A percentile compares a stretch with the other conserved stretches of the same genome.
These are phyloP conservation scores for Trametes sp. DNA, from an alignment of 1,284 basidiomycete species.

Conservation along the genomic window DNA sequence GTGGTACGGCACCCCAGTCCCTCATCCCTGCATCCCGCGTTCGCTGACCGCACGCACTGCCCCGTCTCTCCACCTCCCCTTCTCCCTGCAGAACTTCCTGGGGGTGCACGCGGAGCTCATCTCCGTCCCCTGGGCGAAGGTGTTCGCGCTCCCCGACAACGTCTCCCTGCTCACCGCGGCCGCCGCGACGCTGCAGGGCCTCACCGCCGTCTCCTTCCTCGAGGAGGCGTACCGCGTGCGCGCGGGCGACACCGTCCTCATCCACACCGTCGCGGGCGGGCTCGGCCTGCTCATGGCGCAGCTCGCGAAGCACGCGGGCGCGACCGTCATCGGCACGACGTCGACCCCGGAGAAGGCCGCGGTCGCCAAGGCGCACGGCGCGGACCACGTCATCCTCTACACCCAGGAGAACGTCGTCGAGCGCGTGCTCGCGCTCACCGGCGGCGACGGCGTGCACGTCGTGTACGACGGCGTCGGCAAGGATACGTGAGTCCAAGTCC, in stretches of 20 bases:
- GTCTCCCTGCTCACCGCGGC: slow-evolving; percentile 75
- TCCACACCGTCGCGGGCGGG: slow-evolving; percentile 92
- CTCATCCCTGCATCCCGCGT: neutral
- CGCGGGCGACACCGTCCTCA: slow-evolving; percentile 74
- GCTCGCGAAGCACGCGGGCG: slow-evolving; percentile 75
- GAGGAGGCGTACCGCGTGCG: slow-evolving; percentile 88
- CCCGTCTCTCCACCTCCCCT: neutral
- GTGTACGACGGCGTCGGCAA: slow-evolving; percentile 96
- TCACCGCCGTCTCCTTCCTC: slow-evolving; percentile 84
- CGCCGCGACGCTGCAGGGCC: slow-evolving; percentile 74
- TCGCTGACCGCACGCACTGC: neutral
- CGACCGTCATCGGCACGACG: slow-evolving; percentile 94
- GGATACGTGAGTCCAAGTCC: slow-evolving; percentile 70
- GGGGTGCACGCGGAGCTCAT: slow-evolving; percentile 82
- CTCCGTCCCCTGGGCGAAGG: slow-evolving; percentile 68
- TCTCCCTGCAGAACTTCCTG: slow-evolving; percentile 23
- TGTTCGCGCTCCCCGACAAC: slow-evolving; percentile 65
- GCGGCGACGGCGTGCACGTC: slow-evolving; percentile 85
- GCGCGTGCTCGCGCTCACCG: slow-evolving; percentile 81
- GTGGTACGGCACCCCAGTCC: slow-evolving; percentile 51
- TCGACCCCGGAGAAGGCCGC: slow-evolving; percentile 87
- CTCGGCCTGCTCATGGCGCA: slow-evolving; percentile 71
- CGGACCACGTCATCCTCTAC: slow-evolving; percentile 89
- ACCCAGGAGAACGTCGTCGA: slow-evolving; percentile 73
- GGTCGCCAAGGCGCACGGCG: slow-evolving; percentile 84